phyloP scores from a whole-genome alignment of 208 protist genomes.

The Crithidia brevicula region DNA sequence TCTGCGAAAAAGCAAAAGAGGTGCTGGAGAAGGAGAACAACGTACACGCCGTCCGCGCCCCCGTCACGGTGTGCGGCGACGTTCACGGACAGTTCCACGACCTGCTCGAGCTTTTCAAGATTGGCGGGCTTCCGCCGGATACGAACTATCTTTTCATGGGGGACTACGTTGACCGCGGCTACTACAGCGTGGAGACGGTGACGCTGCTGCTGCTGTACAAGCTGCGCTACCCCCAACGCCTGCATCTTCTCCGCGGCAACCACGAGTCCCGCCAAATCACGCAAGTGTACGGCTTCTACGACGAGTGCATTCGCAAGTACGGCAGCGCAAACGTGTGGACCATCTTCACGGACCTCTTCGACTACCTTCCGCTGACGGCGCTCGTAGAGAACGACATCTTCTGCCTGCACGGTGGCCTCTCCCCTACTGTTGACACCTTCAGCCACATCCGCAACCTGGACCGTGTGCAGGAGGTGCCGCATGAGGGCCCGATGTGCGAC shows the following conservation, averaged over 20 bases:
- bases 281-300: constrained; percentile 99
- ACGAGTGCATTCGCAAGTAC: constrained; percentile 99
- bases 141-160: constrained; percentile 99
- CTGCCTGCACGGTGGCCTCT: constrained; percentile 97
- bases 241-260: constrained; percentile 98
- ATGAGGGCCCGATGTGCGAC: constrained; percentile 99
- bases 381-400: constrained; percentile 98
- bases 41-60: constrained; percentile 89
- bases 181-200: constrained; percentile 95
- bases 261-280: constrained; percentile 98
- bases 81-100: constrained; percentile 98
- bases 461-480: constrained; percentile 98
- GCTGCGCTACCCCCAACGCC: constrained; percentile 95
- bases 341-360: constrained; percentile 97
- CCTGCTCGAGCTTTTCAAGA: constrained; percentile 98
- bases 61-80: constrained; percentile 96
- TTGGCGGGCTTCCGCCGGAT: constrained; percentile 95
- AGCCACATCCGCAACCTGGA: constrained; percentile 96
- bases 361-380: constrained; percentile 98
- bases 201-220: constrained; percentile 95
- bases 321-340: constrained; percentile 97
- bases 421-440: constrained; percentile 93
- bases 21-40: constrained; percentile 94
- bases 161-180: constrained; percentile 96
- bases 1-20: constrained; percentile 93